Evolutionary conservation across 306 rosid genomes (phyloP).

Genomic region (Prunus kanzakura): DNA sequence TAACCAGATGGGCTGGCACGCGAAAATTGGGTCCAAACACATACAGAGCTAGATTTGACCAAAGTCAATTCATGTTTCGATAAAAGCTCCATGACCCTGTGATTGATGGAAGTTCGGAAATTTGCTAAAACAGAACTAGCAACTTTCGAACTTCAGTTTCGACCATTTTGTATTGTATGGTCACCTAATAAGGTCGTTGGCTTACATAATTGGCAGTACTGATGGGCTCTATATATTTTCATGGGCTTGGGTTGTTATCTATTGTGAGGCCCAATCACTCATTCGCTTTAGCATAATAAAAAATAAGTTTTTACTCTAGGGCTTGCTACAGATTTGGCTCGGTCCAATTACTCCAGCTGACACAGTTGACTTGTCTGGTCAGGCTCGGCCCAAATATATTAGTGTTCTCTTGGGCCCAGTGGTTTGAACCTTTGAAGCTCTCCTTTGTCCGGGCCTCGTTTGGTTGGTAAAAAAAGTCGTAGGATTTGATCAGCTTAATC

Average conservation of each 20-base stretch:
- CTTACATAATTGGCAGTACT: neutral
- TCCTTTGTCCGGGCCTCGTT: no score
- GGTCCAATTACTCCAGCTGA: neutral
- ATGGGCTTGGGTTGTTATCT: neutral
- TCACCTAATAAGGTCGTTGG: neutral
- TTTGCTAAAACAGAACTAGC: neutral
- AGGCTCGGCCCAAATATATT: neutral
- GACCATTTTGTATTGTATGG: neutral
- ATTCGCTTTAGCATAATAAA: neutral
- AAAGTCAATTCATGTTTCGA: no score
- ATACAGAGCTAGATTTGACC: no score
- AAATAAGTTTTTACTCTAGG: neutral
- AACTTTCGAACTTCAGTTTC: no score
- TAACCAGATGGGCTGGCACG: no score
- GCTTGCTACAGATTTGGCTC: neutral
- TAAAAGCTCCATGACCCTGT: no score
- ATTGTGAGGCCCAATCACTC: neutral
- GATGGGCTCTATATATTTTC: no score
- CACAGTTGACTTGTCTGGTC: neutral
- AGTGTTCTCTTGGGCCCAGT: neutral
- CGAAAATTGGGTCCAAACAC: no score
- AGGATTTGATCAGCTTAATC: no score
- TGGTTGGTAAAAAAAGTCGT: no score
- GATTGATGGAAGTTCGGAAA: neutral
- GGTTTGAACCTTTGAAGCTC: no score